Evolutionary conservation across 768 basidiomycete species (phyloP).

Genomic region (Antrodiella citrinella): DNA sequence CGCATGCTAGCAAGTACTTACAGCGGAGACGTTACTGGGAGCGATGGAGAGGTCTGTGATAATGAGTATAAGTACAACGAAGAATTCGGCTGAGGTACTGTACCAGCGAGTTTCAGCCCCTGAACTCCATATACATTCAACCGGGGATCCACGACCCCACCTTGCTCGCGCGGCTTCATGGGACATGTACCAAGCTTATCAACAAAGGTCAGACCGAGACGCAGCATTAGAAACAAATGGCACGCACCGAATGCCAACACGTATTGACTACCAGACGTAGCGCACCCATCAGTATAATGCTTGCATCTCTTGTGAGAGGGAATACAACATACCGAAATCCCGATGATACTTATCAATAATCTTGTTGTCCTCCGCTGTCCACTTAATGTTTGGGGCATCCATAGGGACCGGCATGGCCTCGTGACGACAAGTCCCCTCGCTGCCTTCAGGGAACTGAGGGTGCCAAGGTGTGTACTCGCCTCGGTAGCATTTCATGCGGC

Average conservation of each 20-base stretch:
- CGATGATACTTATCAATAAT: constrained; percentile 25
- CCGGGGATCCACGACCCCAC: constrained; percentile 55
- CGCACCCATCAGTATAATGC: neutral
- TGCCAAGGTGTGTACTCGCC: constrained; percentile 23
- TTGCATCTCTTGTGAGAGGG: neutral
- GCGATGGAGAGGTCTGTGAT: constrained; percentile 29
- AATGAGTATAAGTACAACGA: neutral
- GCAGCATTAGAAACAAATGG: neutral
- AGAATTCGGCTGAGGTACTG: neutral
- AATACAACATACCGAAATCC: constrained; percentile 10
- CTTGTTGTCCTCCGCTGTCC: constrained; percentile 27
- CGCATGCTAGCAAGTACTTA: constrained; percentile 8
- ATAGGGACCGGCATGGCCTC: constrained; percentile 16
- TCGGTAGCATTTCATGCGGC: constrained; percentile 40
- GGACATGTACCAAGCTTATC: constrained; percentile 54
- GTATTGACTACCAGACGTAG: constrained; percentile 19
- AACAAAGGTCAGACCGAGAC: neutral
- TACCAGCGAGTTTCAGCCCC: constrained; percentile 53
- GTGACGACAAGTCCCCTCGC: constrained; percentile 20
- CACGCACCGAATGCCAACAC: constrained; percentile 25
- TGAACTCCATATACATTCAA: constrained; percentile 55
- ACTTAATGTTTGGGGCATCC: constrained; percentile 23
- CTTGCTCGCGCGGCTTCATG: constrained; percentile 51
- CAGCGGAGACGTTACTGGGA: constrained; percentile 28
- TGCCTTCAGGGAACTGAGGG: constrained; percentile 25